A percentile compares a stretch with the other conserved stretches of the same genome.
Conservation (phyloP, 2,329 filamentous ascomycete genomes). For the Paracoccidioides lutzii region DNA sequence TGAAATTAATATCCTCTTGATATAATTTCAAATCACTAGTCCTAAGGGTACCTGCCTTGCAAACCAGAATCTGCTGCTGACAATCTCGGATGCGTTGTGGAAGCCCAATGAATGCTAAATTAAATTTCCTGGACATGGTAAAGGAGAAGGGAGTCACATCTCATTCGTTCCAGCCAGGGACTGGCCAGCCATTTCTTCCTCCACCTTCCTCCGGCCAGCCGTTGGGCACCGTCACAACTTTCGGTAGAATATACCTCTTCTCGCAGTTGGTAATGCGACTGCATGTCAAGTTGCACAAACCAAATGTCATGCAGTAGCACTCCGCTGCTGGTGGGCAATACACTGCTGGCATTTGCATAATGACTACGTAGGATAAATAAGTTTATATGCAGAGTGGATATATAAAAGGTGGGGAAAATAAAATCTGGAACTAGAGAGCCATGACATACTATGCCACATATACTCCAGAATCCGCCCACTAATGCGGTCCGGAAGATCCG, state of each 20-base stretch:
- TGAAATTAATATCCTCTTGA: too few relatives aligned
- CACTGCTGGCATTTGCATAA: conserved; percentile 38
- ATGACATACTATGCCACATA: conserved; percentile 50
- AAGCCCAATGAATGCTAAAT: too few relatives aligned
- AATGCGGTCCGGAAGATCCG: conserved; percentile 35
- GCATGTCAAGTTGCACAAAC: conserved; percentile 41
- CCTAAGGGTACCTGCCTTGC: not conserved
- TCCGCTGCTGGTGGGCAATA: conserved; percentile 49
- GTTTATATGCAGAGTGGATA: not conserved
- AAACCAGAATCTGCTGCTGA: not conserved
- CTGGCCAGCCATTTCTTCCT: conserved; percentile 23
- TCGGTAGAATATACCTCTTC: conserved; percentile 47
- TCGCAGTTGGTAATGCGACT: conserved; percentile 29
- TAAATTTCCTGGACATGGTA: too few relatives aligned
- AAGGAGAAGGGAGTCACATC: not conserved
- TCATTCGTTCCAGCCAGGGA: conserved; percentile 11
- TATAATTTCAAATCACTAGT: not conserved
- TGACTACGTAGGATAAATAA: conserved; percentile 4
- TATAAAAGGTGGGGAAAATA: not conserved
- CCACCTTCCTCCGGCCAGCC: conserved; percentile 51
- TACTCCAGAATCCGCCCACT: conserved; percentile 45
- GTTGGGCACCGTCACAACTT: conserved; percentile 43
- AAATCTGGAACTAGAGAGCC: not conserved
- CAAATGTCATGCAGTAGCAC: conserved; percentile 57
- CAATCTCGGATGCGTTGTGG: too few relatives aligned